phyloP scores from a whole-genome alignment of 208 protist genomes.

The Angomonas ambiguus region DNA sequence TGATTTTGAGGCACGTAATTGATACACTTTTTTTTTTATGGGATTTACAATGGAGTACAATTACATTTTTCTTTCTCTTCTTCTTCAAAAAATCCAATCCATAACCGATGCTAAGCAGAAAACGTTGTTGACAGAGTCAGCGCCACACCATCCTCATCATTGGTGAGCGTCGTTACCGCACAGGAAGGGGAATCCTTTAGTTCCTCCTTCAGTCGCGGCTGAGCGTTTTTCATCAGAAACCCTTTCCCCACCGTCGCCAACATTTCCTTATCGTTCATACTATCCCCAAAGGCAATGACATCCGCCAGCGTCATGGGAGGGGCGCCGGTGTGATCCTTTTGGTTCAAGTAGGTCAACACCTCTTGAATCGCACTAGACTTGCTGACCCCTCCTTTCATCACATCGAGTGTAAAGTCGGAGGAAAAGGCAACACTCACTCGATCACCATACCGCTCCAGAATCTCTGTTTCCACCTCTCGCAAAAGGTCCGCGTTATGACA shows the following conservation, averaged over 20 bases:
- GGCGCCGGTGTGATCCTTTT: not conserved
- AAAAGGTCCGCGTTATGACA: conserved; percentile 33
- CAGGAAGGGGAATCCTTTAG: conserved; percentile 7
- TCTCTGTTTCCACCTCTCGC: conserved; percentile 31
- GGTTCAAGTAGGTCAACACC: conserved; percentile 22
- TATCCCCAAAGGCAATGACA: conserved; percentile 49
- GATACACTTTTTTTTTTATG: not conserved
- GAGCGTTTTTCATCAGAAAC: conserved; percentile 49
- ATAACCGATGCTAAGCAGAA: not conserved
- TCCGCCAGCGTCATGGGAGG: conserved; percentile 18
- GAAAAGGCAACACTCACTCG: conserved; percentile 49
- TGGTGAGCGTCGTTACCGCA: not conserved
- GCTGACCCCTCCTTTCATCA: conserved; percentile 48
- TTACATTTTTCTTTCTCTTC: not conserved
- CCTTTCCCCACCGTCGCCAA: conserved; percentile 32
- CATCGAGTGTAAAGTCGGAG: conserved; percentile 49
- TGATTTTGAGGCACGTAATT: not conserved
- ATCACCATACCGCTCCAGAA: conserved; percentile 22
- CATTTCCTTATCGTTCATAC: conserved; percentile 67
- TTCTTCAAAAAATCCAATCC: not conserved
- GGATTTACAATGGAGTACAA: not conserved
- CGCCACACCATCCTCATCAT: conserved; percentile 47
- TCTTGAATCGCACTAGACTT: conserved; percentile 50
- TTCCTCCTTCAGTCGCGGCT: conserved; percentile 33
- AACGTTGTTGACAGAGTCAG: conserved; percentile 41